Conservation (phyloP, 495 filamentous ascomycete species). For the Hyaloscypha hepaticicola region DNA sequence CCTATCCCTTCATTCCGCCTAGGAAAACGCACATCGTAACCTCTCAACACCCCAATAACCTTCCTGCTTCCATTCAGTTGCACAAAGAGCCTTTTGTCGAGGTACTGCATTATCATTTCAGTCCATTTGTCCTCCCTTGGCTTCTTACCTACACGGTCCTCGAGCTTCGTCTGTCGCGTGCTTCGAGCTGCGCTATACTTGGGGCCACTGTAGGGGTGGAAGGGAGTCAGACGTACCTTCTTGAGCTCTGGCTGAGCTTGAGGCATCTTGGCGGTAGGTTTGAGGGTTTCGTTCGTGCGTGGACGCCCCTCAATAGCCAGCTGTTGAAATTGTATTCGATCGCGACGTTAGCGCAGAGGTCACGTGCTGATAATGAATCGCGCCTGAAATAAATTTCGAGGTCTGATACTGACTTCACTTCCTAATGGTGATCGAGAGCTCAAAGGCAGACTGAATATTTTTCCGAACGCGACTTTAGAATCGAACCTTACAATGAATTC, state of each 20-base stretch:
- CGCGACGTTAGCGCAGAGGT: slow-evolving; percentile 19
- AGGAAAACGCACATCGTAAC: slow-evolving; percentile 78
- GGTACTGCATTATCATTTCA: slow-evolving; percentile 63
- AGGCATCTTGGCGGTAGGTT: slow-evolving; percentile 67
- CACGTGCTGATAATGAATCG: slow-evolving; percentile 28
- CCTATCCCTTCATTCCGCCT: neutral
- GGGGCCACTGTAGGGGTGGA: slow-evolving; percentile 5
- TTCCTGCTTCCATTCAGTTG: slow-evolving; percentile 97
- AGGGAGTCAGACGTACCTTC: slow-evolving; percentile 62
- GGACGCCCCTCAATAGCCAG: neutral
- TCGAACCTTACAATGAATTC: slow-evolving; percentile 53
- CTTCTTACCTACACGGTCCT: slow-evolving; percentile 23
- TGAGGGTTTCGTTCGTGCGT: slow-evolving; percentile 1
- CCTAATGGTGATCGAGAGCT: neutral
- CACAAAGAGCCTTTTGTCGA: slow-evolving; percentile 98
- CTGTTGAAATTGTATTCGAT: slow-evolving; percentile 16
- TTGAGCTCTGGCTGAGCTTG: slow-evolving; percentile 99
- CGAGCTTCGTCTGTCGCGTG: slow-evolving; percentile 4
- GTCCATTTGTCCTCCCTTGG: slow-evolving; percentile 20
- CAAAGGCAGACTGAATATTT: neutral
- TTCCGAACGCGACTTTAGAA: neutral
- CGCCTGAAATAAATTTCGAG: slow-evolving; percentile 3
- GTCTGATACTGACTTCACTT: neutral
- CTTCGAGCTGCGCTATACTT: slow-evolving; percentile 7
- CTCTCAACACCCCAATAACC: slow-evolving; percentile 89